Evolutionary conservation across 2,329 filamentous ascomycete species (phyloP), one percentile per base, ranked within the genome.

Genomic region (Phyllosticta paracitricarpa): DNA sequence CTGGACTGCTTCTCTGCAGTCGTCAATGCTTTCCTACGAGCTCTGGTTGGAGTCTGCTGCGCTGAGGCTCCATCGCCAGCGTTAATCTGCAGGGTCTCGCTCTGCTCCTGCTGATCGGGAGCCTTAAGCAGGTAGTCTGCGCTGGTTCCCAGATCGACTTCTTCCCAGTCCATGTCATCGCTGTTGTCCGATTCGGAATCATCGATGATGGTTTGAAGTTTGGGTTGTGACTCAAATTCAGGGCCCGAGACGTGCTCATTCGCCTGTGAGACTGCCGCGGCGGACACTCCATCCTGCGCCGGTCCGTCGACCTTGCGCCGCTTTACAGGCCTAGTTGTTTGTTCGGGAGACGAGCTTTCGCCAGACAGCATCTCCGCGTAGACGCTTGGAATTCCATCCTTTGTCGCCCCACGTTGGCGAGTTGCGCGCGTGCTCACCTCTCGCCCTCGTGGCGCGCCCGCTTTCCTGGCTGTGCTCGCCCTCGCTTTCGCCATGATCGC

Each of bases 131-230:
- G 14, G 26, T 51, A 58, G 19, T 69, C 63, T 60, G 67, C 66
- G 4, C 59, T 64, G 17, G 69, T 64, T 4, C 73, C 70, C 54
- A 75, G 64, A 22, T 69, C 72, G 54, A 85, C 77, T 64, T 85
- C 84, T 71, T 88, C 84, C 79, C 85, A 88, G 55, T 85, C 84
- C 63, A 82, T 73, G 58, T 86, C 83, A 58, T 78, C 80, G 30
- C 81, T 80, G 19, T 67, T 57, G 10, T 75, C 76, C 10, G 82
- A 82, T 63, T 83, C 82, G 14, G 80, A 80, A 33, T 81, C 72
- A 61, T 74, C 72, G 26, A 67, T 65, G 22, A 70, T 74, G 63
- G 68, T 79, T 74, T 66, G 77, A 64, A 53, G 72, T 70, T 66
- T 76, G 14, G 59, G 59, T 64, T 64, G 48, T 60, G 58, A 33